Evolutionary conservation across 331 rosid species (phyloP).

Genomic region (Rhamnella rubrinervis): DNA sequence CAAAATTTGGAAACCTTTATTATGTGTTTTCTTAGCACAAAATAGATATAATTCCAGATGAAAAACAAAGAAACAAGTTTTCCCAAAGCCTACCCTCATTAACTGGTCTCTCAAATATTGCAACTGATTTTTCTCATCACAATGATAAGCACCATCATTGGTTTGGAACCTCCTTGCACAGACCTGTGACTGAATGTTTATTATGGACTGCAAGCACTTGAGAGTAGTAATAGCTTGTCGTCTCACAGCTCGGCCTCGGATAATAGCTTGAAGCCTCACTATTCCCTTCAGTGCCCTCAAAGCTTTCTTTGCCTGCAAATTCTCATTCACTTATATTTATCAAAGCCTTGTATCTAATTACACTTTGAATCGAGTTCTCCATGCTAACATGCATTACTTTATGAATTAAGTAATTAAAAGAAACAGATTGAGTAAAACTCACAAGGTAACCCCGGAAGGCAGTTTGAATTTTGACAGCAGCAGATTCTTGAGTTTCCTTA

Average conservation of each 20-base stretch:
- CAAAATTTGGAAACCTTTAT: constrained; percentile 1
- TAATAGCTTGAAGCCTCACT: constrained; percentile 90
- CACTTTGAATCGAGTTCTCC: neutral
- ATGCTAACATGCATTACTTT: too few species aligned
- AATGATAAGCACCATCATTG: constrained; percentile 35
- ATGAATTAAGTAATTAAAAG: neutral
- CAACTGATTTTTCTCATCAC: constrained; percentile 38
- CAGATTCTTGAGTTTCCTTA: constrained; percentile 38
- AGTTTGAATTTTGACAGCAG: constrained; percentile 69
- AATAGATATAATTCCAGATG: neutral
- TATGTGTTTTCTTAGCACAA: constrained; percentile 6
- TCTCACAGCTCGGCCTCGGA: constrained; percentile 80
- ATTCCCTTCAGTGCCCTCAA: constrained; percentile 87
- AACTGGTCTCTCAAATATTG: constrained; percentile 52
- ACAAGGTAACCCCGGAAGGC: constrained; percentile 82
- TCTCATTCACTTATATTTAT: constrained; percentile 8
- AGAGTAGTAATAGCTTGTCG: constrained; percentile 79
- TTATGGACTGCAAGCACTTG: constrained; percentile 79
- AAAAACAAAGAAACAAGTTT: constrained; percentile 1
- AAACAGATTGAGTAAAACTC: constrained; percentile 41
- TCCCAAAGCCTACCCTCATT: constrained; percentile 39
- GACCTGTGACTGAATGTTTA: constrained; percentile 77
- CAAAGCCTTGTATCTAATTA: neutral
- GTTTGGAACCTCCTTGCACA: constrained; percentile 55
- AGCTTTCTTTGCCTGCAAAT: constrained; percentile 80